Percentiles rank a stretch among this genome's conserved stretches.
Conservation (phyloP, 306 rosid species). For the Boehmeria nivea region DNA sequence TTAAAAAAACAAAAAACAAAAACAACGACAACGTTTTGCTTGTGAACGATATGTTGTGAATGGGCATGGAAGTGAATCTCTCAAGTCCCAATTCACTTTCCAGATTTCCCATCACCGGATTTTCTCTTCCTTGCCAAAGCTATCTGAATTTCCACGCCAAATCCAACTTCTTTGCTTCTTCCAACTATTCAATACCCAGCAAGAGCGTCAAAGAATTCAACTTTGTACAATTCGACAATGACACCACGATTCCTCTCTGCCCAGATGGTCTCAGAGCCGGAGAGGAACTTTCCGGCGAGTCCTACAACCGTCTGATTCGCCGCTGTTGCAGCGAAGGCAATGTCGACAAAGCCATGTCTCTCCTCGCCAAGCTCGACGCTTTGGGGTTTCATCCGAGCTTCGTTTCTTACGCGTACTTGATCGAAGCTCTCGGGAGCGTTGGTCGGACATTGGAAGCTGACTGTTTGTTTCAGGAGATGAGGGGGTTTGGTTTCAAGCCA, state of each 20-base stretch:
- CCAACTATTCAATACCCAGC: constrained; percentile 12
- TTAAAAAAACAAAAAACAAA: no score
- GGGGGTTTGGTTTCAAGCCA: constrained; percentile 43
- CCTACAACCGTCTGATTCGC: constrained; percentile 30
- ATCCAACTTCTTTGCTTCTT: constrained; percentile 7
- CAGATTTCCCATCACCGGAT: not conserved
- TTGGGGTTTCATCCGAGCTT: constrained; percentile 40
- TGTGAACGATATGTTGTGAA: no score
- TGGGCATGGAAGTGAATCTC: no score
- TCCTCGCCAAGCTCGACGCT: constrained; percentile 56
- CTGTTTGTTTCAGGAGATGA: constrained; percentile 58
- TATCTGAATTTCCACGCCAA: constrained; percentile 6
- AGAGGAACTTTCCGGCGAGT: constrained; percentile 44
- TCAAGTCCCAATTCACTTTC: not conserved
- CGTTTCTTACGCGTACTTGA: constrained; percentile 35
- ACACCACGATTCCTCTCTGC: constrained; percentile 4
- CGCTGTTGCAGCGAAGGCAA: constrained; percentile 48
- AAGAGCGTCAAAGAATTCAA: constrained; percentile 18
- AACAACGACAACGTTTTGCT: no score
- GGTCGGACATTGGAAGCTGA: constrained; percentile 78
- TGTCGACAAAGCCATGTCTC: constrained; percentile 48
- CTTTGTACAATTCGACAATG: constrained; percentile 12
- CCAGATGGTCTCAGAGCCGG: constrained; percentile 17
- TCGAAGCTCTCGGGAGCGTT: constrained; percentile 57
- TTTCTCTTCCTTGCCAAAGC: constrained; percentile 7